Evolutionary conservation across 139 green algal species (phyloP), one percentile per base, ranked within the genome.

Genomic region (Ulvella scutata): DNA sequence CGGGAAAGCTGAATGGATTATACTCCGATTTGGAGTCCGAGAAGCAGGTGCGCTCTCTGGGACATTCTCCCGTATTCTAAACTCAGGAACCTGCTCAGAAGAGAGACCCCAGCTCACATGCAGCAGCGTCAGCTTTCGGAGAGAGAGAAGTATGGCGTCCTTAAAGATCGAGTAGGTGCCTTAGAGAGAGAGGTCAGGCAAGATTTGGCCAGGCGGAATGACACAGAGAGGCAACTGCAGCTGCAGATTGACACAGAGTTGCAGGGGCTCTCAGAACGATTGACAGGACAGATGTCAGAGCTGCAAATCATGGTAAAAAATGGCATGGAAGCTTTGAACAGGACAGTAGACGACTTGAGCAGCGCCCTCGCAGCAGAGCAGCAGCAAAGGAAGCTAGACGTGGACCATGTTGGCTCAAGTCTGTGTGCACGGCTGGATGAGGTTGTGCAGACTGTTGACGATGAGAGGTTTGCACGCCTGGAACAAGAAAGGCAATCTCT

Each of bases 401-500:
- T 79, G 21, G 75, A 79, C 28, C 72, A 75, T 72, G 37, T 79
- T 4, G 72, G 59, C 3, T 43, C 72, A 37, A 72, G 43, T 13
- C 28, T 75, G 20, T 36, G 44, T 0, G 75, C 44, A 3, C 72
- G 72, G 9, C 38, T 72, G 28, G 59, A 79, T 38, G 75, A 79
- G 36, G 72, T 62, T 31, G 29, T 79, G 20, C 59, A 62, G 43
- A 43, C 75, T 29, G 75, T 79, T 36, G 75, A 79, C 37, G 75
- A 79, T 75, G 75, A 75, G 51, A 35, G 75, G 10, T 43, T 79
- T 34, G 36, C 75, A 59, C 34, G 44, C 3, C 34, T 79, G 35
- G 75, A 79, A 33, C 62, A 74, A 37, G 75, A 79, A 31, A 37
- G 59, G 2, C 75, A 79, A 28, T 79, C 75, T 33, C 60, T 79